Percentiles rank a stretch among this genome's conserved stretches.
Conservation (phyloP, 345 rosid species). For the Pelargonium nanum region DNA sequence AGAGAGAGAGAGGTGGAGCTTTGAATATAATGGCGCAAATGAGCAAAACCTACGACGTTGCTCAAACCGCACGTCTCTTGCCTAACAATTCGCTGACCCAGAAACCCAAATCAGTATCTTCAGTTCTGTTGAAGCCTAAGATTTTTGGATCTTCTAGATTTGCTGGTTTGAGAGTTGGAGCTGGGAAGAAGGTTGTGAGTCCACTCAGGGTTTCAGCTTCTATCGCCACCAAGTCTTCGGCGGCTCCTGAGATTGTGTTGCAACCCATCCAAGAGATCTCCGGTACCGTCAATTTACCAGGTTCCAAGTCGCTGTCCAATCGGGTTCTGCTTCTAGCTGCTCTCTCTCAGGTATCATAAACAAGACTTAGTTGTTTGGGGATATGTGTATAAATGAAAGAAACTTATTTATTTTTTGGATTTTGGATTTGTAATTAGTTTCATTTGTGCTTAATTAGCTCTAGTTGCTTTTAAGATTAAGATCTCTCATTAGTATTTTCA, state of each 20-base stretch:
- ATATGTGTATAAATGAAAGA: background rate
- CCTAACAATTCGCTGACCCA: background rate
- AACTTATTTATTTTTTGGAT: background rate
- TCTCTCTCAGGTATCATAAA: constrained; percentile 57
- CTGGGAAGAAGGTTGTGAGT: constrained; percentile 23
- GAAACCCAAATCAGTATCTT: constrained; percentile 1
- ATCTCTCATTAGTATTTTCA: no score
- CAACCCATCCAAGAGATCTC: constrained; percentile 80
- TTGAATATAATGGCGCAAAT: background rate
- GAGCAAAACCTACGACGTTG: background rate
- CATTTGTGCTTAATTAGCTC: background rate
- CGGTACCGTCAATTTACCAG: constrained; percentile 74
- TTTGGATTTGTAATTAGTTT: background rate
- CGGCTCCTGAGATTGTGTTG: constrained; percentile 61
- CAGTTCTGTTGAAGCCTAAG: constrained; percentile 32
- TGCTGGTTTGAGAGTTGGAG: constrained; percentile 19
- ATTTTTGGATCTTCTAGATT: constrained; percentile 20
- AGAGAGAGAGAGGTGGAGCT: background rate
- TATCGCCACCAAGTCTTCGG: constrained; percentile 34
- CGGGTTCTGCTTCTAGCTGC: constrained; percentile 91
- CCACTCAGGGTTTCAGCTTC: constrained; percentile 29
- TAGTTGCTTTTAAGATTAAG: background rate
- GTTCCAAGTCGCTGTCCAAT: constrained; percentile 89
- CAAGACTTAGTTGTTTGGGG: background rate
- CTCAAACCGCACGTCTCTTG: background rate